Evolutionary conservation across 345 rosid genomes (phyloP).

Genomic region (Laguncularia racemosa): DNA sequence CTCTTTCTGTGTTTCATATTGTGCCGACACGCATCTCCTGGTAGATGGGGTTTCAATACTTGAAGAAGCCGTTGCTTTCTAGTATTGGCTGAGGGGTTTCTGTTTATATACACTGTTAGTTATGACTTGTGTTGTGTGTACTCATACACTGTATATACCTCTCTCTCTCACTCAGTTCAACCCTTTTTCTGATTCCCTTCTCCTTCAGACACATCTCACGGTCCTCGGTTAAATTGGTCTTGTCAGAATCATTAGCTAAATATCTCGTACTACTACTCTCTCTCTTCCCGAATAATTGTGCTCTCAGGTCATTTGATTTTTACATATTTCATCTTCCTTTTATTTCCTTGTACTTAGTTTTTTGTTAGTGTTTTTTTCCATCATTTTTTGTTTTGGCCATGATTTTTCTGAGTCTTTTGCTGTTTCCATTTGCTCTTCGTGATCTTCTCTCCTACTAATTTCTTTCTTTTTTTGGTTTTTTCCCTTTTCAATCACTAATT

Average conservation of each 20-base stretch:
- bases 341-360: too few species aligned
- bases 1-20: constrained; percentile 30
- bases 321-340: too few species aligned
- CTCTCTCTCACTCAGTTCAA: neutral
- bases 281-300: too few species aligned
- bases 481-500: too few species aligned
- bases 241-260: constrained; percentile 5
- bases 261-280: neutral
- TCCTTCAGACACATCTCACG: neutral
- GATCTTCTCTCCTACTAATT: too few species aligned
- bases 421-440: too few species aligned
- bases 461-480: too few species aligned
- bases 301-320: too few species aligned
- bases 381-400: neutral
- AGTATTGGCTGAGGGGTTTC: neutral
- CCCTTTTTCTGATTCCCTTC: neutral
- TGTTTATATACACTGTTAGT: constrained; percentile 5
- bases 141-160: too few species aligned
- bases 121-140: too few species aligned
- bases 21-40: constrained; percentile 64
- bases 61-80: constrained; percentile 8
- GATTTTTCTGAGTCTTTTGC: too few species aligned
- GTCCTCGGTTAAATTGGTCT: neutral
- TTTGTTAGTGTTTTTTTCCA: neutral
- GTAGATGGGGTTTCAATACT: constrained; percentile 39